These are phyloP conservation scores for Amaranthus cruentus DNA, from an alignment of 148 eudicot species.

Conservation along the genomic window DNA sequence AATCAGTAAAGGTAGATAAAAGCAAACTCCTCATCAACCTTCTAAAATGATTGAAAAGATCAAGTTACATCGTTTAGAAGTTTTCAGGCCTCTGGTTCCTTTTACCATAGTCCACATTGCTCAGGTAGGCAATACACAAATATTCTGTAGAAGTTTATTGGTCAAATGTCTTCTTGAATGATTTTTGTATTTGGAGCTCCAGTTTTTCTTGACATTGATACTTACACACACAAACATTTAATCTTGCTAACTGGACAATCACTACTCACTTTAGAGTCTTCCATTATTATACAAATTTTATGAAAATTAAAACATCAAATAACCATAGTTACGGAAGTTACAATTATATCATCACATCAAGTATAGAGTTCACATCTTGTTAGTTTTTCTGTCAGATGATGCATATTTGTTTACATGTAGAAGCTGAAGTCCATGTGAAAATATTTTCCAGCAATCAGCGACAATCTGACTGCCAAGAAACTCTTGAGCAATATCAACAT, in stretches of 20 bases:
- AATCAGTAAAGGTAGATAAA: background rate
- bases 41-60: background rate
- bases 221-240: background rate
- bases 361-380: too few relatives aligned
- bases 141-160: background rate
- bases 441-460: too few relatives aligned
- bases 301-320: too few relatives aligned
- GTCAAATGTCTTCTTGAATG: too few relatives aligned
- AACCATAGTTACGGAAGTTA: too few relatives aligned
- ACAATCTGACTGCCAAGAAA: too few relatives aligned
- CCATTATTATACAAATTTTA: background rate
- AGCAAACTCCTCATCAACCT: background rate
- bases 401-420: too few relatives aligned
- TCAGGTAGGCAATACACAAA: background rate
- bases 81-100: background rate
- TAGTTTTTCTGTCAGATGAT: too few relatives aligned
- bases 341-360: too few relatives aligned
- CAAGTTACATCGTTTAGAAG: background rate
- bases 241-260: background rate
- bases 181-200: background rate
- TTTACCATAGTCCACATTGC: background rate
- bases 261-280: background rate
- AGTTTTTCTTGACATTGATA: background rate
- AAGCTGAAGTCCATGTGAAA: too few relatives aligned
- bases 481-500: too few relatives aligned